Percentiles rank a stretch among this genome's conserved stretches.
Evolutionary conservation across 371 early-diverging fungal genomes (phyloP).

Genomic region (Caulochytrium protostelioides): DNA sequence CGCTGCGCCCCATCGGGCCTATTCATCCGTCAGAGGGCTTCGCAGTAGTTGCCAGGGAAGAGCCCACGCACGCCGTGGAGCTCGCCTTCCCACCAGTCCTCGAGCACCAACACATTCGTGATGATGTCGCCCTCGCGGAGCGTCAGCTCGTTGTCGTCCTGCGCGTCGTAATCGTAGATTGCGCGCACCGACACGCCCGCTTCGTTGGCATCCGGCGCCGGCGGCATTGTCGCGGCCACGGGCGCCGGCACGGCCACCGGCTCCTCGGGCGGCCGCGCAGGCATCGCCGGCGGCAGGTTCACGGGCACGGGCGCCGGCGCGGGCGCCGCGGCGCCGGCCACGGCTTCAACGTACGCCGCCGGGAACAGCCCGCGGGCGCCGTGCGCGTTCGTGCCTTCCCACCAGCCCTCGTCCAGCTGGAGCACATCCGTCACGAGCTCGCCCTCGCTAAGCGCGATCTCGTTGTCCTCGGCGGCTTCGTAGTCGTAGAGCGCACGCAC

Average conservation of each 20-base stretch:
- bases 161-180: conserved; percentile 74
- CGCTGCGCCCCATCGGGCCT: too few relatives aligned
- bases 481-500: conserved; percentile 55
- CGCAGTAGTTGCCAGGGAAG: too few relatives aligned
- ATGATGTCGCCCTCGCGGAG: conserved; percentile 56
- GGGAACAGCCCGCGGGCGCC: conserved; percentile 74
- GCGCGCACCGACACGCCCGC: too few relatives aligned
- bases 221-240: too few relatives aligned
- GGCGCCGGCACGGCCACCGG: too few relatives aligned
- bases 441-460: conserved; percentile 62
- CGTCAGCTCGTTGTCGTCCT: conserved; percentile 68
- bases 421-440: conserved; percentile 47
- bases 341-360: conserved; percentile 18
- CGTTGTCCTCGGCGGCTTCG: conserved; percentile 50
- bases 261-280: too few relatives aligned
- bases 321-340: background rate
- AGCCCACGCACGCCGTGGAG: conserved; percentile 11
- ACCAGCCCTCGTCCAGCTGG: conserved; percentile 69
- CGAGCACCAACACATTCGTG: conserved; percentile 48
- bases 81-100: conserved; percentile 68
- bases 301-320: background rate
- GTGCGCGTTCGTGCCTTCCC: conserved; percentile 58
- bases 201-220: too few relatives aligned
- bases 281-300: background rate
- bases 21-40: too few relatives aligned